Evolutionary conservation across 2,329 filamentous ascomycete species (phyloP).

Genomic region (Claviceps digitariae): DNA sequence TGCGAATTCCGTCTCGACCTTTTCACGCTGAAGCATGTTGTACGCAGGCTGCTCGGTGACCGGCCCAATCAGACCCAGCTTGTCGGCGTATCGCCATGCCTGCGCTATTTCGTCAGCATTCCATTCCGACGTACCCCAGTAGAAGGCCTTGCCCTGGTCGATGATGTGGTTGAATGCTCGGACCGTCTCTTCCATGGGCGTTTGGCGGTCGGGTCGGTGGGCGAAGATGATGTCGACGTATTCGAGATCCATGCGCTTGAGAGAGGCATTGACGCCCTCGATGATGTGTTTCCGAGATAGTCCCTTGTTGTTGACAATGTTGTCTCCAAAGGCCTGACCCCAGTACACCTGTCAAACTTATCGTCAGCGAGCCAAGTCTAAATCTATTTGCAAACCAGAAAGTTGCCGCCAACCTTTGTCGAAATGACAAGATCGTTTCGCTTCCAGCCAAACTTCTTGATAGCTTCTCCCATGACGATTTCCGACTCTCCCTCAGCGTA

Average conservation of each 20-base stretch:
- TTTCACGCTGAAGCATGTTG: conserved; percentile 47
- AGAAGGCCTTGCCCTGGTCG: conserved; percentile 52
- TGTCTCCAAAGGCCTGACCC: conserved; percentile 45
- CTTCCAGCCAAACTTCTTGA: conserved; percentile 47
- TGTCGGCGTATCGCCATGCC: conserved; percentile 47
- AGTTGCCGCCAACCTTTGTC: conserved; percentile 33
- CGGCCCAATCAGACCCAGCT: conserved; percentile 46
- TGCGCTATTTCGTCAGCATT: conserved; percentile 50
- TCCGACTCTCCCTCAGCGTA: conserved; percentile 49
- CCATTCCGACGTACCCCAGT: conserved; percentile 61
- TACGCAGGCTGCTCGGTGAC: conserved; percentile 55
- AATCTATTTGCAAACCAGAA: not conserved
- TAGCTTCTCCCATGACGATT: conserved; percentile 46
- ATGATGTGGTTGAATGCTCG: conserved; percentile 60
- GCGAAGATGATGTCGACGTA: conserved; percentile 59
- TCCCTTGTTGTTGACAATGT: conserved; percentile 52
- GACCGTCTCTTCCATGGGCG: conserved; percentile 58
- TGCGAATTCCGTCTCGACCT: conserved; percentile 50
- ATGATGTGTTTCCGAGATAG: conserved; percentile 57
- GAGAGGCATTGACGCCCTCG: conserved; percentile 47
- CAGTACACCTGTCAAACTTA: conserved; percentile 42
- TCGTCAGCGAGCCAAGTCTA: not conserved
- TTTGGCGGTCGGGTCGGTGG: conserved; percentile 52
- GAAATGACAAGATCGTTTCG: conserved; percentile 47
- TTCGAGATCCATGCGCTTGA: conserved; percentile 41